Evolutionary conservation across 2,329 filamentous ascomycete genomes (phyloP).

Genomic region (Colletotrichum lini): DNA sequence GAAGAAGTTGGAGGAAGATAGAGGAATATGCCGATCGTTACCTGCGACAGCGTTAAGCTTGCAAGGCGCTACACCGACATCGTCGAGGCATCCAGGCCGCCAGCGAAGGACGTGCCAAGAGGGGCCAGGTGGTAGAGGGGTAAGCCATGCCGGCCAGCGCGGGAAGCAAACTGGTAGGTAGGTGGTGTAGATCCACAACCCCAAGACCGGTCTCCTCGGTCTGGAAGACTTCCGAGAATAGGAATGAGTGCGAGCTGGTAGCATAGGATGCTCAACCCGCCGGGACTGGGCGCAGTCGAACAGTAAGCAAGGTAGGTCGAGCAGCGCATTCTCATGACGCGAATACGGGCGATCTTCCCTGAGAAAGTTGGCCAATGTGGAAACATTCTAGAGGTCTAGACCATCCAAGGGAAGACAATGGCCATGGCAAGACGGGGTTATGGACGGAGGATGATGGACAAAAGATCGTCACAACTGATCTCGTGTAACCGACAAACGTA

Average conservation of each 20-base stretch:
- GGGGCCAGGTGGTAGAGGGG: constrained; percentile 18
- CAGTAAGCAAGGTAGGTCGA: constrained; percentile 2
- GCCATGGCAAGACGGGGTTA: constrained; percentile 12
- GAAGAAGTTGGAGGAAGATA: constrained; percentile 14
- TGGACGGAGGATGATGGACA: neutral
- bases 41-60: constrained; percentile 19
- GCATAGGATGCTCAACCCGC: constrained; percentile 7
- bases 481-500: neutral
- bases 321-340: constrained; percentile 23
- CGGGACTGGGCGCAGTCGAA: constrained; percentile 11
- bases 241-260: neutral
- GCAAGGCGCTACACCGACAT: constrained; percentile 13
- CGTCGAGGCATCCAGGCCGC: constrained; percentile 16
- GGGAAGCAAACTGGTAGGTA: constrained; percentile 11
- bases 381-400: constrained; percentile 32
- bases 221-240: constrained; percentile 21
- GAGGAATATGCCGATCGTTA: constrained; percentile 23
- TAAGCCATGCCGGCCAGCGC: constrained; percentile 6
- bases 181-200: constrained; percentile 18
- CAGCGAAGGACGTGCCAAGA: constrained; percentile 8
- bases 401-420: constrained; percentile 13
- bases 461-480: constrained; percentile 22
- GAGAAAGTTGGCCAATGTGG: constrained; percentile 38
- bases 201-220: constrained; percentile 21
- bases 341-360: constrained; percentile 18